Base-by-base conservation (phyloP, 345 rosid species). In the Salix viminalis region DNA sequence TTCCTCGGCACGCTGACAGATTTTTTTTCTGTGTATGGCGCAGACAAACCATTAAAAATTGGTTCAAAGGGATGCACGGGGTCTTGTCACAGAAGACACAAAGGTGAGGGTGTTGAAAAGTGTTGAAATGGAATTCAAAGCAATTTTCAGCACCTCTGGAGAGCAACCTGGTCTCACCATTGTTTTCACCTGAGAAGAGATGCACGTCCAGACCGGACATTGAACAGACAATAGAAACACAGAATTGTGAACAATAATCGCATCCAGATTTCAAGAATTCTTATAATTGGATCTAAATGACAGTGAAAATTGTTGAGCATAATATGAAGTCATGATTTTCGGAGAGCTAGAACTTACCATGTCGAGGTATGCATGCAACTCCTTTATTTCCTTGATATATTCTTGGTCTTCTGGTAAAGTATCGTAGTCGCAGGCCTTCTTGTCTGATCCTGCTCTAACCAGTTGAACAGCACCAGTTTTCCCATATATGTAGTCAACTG, bases 141-240 rank as follows among this genome's bases (percentile, higher is more conserved):
- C 79, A 67, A 80, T 71, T 69, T 77, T 82, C 72, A 85, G 50
- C 66, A 78, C 75, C 69, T 85, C 83, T 8, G 74, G 77, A 7
- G 88, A 80, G 67, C 84, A 85, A 37, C 90, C 90, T 0, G 88
- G 88, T 62, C 69, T 83, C 71, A 75, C 84, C 73, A 80, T 74
- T 70, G 37, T 69, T 82, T 80, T 74, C 65, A 87, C 83, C 86
- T 85, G 81, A 42, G 39, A 36, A 23, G 67, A 61, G 70, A 74
- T 14, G 70, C 61, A 23, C 46, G 0, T 11, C 28, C 6, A 52
- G 23, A 46, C 19, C 34, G 1, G 10, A 68, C 1, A 34, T 28
- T 66, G 52, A 28, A 23, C 23, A 7, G 6, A 56, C 14, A 3
- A 24, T 32, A 54, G 19, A 42, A 67, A 68, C 24, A 5, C 18